Evolutionary conservation across 139 green algal genomes (phyloP), one percentile per base, ranked within the genome.

Genomic region (Eudorina sp.): DNA sequence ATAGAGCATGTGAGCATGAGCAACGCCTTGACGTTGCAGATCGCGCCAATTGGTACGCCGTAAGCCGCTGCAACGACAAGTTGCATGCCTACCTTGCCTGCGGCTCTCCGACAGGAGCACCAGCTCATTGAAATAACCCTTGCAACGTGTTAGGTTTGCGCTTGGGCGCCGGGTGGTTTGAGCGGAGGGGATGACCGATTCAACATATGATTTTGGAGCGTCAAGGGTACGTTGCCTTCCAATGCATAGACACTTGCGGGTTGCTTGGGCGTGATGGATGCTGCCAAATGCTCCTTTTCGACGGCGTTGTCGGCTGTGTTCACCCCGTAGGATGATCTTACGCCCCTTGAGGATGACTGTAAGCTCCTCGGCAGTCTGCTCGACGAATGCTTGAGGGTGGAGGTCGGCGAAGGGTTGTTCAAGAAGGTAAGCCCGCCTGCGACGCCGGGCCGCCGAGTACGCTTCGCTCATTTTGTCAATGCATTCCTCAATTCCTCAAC

Each of bases 311-410:
- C 64, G 36, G 21, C 34, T 77, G 36, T 27, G 18, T 69, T 21
- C 58, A 31, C 23, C 8, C 48, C 31, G n/a, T 43, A 86, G 80
- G 80, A 76, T 46, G 91, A 94, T 48, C 88, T 97, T 3, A 90
- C 92, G 23, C 83, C 94, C 0, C 90, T 98, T 29, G 93, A 97
- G 41, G 96, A 99, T 88, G 96, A 99, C 81, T 99, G 96, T 90
- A 94, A 94, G 51, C 92, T 99, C 41, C 93, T 99, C 25, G 92
- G 94, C 2, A 89, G 78, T 2, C 85, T 98, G 36, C 91, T 99
- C 40, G 97, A 99, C 72, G 95, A 98, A 38, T 96, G 92, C 75
- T 89, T 99, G 43, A 90, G 92, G 23, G 94, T 94, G 19, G 97
- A 99, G 66, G 93, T 98, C 29, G 97, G 97, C 8, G 91, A 95